These are phyloP conservation scores for Dictyostelium intermedium DNA, from an alignment of 78 protist species.

Conservation along the genomic window DNA sequence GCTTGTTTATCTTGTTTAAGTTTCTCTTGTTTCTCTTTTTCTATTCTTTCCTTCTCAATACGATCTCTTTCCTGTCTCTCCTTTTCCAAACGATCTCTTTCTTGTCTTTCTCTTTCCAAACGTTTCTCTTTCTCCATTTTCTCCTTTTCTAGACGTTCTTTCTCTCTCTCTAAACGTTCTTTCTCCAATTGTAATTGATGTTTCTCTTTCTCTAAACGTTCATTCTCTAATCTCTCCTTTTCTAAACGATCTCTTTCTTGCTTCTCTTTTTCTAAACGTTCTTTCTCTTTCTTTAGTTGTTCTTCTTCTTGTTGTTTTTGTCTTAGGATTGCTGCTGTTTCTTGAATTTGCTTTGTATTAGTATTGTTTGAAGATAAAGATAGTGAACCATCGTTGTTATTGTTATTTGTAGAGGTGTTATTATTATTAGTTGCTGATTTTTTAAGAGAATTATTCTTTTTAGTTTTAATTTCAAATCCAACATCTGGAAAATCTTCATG, in stretches of 20 bases:
- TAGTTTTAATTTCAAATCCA: conserved; percentile 18
- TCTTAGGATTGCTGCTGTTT: background rate
- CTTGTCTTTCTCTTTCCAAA: conserved; percentile 38
- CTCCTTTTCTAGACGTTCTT: conserved; percentile 46
- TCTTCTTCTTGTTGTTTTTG: background rate
- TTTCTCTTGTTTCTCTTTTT: conserved; percentile 48
- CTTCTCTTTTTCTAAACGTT: conserved; percentile 30
- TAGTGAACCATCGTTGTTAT: background rate
- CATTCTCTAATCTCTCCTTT: conserved; percentile 20
- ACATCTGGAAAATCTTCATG: conserved; percentile 1
- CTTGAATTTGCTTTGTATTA: background rate
- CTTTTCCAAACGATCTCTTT: conserved; percentile 42
- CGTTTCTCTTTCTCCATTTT: conserved; percentile 41
- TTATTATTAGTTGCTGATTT: background rate
- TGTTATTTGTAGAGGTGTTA: background rate
- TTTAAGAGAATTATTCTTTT: background rate
- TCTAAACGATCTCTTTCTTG: conserved; percentile 29
- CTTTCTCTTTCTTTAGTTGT: background rate
- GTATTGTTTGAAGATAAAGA: conserved; percentile 1
- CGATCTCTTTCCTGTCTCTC: conserved; percentile 26
- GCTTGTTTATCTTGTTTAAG: background rate
- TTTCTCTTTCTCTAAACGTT: conserved; percentile 46
- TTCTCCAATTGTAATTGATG: conserved; percentile 26
- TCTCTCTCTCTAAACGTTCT: conserved; percentile 33
- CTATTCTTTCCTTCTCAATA: conserved; percentile 22